phyloP scores from a whole-genome alignment of 805 yeast species.

The Candida oleophila region DNA sequence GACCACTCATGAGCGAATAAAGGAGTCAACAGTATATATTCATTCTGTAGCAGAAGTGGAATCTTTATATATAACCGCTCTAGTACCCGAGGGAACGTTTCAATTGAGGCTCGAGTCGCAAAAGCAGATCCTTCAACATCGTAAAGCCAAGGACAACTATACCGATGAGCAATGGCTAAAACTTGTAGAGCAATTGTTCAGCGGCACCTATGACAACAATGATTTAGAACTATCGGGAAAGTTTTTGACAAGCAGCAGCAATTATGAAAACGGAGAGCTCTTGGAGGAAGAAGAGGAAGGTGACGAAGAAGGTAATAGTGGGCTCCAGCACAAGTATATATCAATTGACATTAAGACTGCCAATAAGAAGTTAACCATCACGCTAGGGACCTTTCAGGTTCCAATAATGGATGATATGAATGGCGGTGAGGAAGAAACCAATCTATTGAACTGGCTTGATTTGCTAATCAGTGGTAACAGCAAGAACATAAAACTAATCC shows the following conservation, averaged over 20 bases:
- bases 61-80: slow-evolving; percentile 13
- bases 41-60: slow-evolving; percentile 12
- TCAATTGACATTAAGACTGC: slow-evolving; percentile 19
- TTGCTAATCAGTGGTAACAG: slow-evolving; percentile 10
- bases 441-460: slow-evolving; percentile 28
- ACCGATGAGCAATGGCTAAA: slow-evolving; percentile 17
- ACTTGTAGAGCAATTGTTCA: slow-evolving; percentile 17
- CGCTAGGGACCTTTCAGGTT: slow-evolving; percentile 24
- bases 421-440: slow-evolving; percentile 12
- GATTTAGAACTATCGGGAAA: slow-evolving; percentile 16
- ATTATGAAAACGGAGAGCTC: slow-evolving; percentile 22
- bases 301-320: slow-evolving; percentile 8
- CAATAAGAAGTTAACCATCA: slow-evolving; percentile 21
- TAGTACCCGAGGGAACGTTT: slow-evolving; percentile 22
- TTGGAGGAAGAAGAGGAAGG: slow-evolving; percentile 21
- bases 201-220: slow-evolving; percentile 11
- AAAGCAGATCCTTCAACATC: slow-evolving; percentile 1
- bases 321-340: slow-evolving; percentile 5
- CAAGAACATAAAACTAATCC: background rate
- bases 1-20: slow-evolving; percentile 10
- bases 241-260: slow-evolving; percentile 22
- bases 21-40: slow-evolving; percentile 15
- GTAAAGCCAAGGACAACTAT: slow-evolving; percentile 9
- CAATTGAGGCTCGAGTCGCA: slow-evolving; percentile 12
- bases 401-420: slow-evolving; percentile 17